phyloP scores from a whole-genome alignment of 1,284 basidiomycete species.

The Ceratobasidium sp. region DNA sequence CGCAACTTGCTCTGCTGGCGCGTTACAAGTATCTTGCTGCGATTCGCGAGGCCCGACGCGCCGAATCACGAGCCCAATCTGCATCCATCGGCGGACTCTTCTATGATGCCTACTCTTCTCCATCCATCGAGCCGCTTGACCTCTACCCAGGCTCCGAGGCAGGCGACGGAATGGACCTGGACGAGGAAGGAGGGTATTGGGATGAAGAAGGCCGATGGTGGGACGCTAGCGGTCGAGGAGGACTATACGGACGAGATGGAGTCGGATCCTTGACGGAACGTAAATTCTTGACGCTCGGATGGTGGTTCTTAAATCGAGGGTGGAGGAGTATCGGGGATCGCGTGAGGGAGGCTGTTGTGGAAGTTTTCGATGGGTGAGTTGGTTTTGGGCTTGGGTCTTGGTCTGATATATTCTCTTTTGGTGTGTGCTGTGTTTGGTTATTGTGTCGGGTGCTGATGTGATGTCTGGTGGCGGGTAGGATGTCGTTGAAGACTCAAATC shows the following conservation, averaged over 20 bases:
- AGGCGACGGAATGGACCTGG: conserved; percentile 37
- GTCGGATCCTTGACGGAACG: conserved; percentile 69
- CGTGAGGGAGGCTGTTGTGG: conserved; percentile 80
- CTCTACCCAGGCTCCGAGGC: conserved; percentile 23
- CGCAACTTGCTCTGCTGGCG: conserved; percentile 88
- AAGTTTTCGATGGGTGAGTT: conserved; percentile 81
- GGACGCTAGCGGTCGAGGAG: conserved; percentile 54
- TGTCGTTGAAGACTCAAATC: conserved; percentile 83
- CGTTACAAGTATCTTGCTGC: conserved; percentile 83
- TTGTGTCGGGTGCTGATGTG: conserved; percentile 2
- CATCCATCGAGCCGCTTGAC: neutral
- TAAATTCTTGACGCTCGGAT: conserved; percentile 86
- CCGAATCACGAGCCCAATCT: conserved; percentile 68
- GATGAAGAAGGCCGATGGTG: conserved; percentile 52
- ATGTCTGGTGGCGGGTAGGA: conserved; percentile 62
- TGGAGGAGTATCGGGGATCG: conserved; percentile 86
- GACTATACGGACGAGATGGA: conserved; percentile 57
- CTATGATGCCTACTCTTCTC: neutral
- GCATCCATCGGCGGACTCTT: neutral
- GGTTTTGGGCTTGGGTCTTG: neutral
- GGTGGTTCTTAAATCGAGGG: conserved; percentile 92
- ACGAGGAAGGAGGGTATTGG: conserved; percentile 52
- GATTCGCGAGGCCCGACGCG: conserved; percentile 72
- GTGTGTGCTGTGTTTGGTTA: conserved; percentile 38
- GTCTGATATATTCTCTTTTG: conserved; percentile 10